Evolutionary conservation across 2,329 filamentous ascomycete species (phyloP), one percentile per base, ranked within the genome.

Genomic region (Pseudocercospora eumusae): DNA sequence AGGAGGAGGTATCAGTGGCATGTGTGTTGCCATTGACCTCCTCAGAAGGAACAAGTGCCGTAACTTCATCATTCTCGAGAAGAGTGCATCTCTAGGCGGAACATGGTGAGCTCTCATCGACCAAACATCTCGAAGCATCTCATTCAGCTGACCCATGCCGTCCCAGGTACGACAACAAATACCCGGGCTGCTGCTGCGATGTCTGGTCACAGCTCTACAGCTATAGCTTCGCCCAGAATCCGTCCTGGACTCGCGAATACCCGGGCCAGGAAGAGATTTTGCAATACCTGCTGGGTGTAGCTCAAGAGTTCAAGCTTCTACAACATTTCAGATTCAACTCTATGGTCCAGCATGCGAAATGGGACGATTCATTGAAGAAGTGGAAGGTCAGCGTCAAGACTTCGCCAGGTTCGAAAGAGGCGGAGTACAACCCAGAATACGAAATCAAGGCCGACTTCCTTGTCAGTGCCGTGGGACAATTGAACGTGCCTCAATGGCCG

Each of bases 231-330:
- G 84, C 83, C 36, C 83, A 85, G 56, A 86, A 86, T 57, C 75
- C 82, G 2, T 77, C 82, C 65, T 86, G 85, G 84, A 81, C 81
- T 0, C 75, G 83, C 18, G 79, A 84, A 58, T 87, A 85, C 67
- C 82, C 85, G 0, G 82, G 83, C 0, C 84, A 87, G 66, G 83
- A 86, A 69, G 85, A 87, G 69, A 84, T 87, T 20, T 75, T 84
- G 33, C 77, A 81, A 21, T 87, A 87, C 66, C 76, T 87, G 1
- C 77, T 80, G 52, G 73, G 74, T 1, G 75, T 85, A 11, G 84
- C 84, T 4, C 76, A 82, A 61, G 82, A 84, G 62, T 83, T 83
- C 68, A 73, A 80, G 6, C 78, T 87, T 0, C 84, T 82, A 70
- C 79, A 79, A 57, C 81, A 86, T 68, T 82, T 86, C 40, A 79